Evolutionary conservation across 345 rosid species (phyloP), one percentile per base, ranked within the genome.

Genomic region (Moricandia arvensis): DNA sequence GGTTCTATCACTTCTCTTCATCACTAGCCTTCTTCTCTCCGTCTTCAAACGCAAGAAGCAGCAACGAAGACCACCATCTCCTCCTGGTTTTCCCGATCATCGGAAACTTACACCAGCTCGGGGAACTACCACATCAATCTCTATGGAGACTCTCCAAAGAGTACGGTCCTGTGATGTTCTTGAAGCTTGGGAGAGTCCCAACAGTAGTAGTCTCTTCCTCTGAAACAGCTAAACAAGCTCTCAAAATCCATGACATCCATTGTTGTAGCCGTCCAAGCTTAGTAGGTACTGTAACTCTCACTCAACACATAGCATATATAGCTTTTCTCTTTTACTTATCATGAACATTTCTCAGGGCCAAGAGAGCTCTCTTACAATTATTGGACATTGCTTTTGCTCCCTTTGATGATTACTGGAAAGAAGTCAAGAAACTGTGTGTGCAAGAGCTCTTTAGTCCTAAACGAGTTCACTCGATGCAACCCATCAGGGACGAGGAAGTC

Each of bases 381-480:
- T 37, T 67, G 1, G 92, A 86, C 66, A 1, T 90, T 12, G 88
- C 49, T 38, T 88, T 83, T 37, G 51, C 87, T 11, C 87, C 90
- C 0, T 83, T 72, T 16, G 43, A 54, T 54, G 81, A 51, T 3
- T 83, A 82, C 38, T 83, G 89, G 89, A 82, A 80, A 53, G 86
- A 85, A 66, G 49, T 82, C 33, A 78, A 82, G 51, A 86, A 74
- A 69, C 30, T 83, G 1, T 80, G 84, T 29, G 77, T 55, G 0
- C 47, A 79, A 33, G 83, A 83, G 45, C 83, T 88, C 33, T 85
- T 86, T 17, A 81, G 64, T 34, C 3, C 78, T 0, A 83, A 59
- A 0, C 61, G 72, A 26, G 85, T 82, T n/a, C 80, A 77, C 45
- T 58, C 71, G 4, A 83, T 77, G 17, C 81, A 72, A 21, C 79